A percentile compares a stretch with the other conserved stretches of the same genome.
Conservation (phyloP, 106 monocot genomes). For the Dendrobium officinale region DNA sequence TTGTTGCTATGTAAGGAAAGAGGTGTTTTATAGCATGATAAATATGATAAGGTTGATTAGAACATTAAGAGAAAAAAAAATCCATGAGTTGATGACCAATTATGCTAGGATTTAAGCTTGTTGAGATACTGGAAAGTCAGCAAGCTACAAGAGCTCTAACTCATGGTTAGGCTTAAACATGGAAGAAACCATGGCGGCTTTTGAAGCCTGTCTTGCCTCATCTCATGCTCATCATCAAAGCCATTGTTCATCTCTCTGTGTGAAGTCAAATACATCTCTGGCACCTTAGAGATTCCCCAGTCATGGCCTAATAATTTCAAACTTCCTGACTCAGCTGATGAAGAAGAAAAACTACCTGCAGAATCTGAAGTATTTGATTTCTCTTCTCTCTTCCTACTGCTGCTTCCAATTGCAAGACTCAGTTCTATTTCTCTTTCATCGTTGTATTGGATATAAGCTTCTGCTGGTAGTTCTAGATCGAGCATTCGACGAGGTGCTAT, state of each 20-base stretch:
- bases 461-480: conserved; percentile 40
- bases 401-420: conserved; percentile 57
- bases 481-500: conserved; percentile 10
- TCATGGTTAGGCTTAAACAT: conserved; percentile 11
- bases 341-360: conserved; percentile 23
- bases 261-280: neutral
- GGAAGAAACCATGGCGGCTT: conserved; percentile 7
- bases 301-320: neutral
- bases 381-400: conserved; percentile 36
- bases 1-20: too few relatives aligned
- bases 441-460: conserved; percentile 24
- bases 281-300: neutral
- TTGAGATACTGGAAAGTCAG: neutral
- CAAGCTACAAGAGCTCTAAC: neutral
- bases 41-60: too few relatives aligned
- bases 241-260: neutral
- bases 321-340: conserved; percentile 20
- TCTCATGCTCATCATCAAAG: neutral
- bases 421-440: conserved; percentile 38
- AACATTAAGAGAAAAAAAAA: neutral
- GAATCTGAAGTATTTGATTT: conserved; percentile 28
- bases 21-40: too few relatives aligned
- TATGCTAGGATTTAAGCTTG: neutral
- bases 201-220: conserved; percentile 1
- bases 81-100: neutral